These are phyloP conservation scores for Stereocaulon alpinum DNA, from an alignment of 495 filamentous ascomycete species.

Conservation along the genomic window DNA sequence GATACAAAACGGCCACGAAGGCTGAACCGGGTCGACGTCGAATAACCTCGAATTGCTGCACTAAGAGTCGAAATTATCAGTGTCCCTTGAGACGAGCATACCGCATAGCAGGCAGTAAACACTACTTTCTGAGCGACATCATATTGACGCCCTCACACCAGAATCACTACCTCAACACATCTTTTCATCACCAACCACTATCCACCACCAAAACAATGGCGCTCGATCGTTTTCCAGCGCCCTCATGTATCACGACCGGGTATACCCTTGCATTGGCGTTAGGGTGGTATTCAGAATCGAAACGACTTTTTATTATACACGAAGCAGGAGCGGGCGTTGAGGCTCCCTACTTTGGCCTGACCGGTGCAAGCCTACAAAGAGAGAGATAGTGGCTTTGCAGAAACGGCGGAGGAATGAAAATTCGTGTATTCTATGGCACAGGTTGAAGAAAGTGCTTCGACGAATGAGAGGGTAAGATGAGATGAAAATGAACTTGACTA, in stretches of 20 bases:
- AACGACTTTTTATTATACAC: too few relatives aligned
- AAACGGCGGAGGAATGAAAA: too few relatives aligned
- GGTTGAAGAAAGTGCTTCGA: too few relatives aligned
- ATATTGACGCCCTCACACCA: not conserved
- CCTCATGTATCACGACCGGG: constrained; percentile 5
- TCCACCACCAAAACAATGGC: not conserved
- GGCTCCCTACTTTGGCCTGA: too few relatives aligned
- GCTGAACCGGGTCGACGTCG: not conserved
- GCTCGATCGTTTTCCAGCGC: too few relatives aligned
- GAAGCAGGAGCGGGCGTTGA: too few relatives aligned
- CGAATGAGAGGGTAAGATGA: too few relatives aligned
- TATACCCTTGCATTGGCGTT: constrained; percentile 5
- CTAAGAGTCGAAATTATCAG: not conserved
- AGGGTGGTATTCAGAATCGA: not conserved
- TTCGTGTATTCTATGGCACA: too few relatives aligned
- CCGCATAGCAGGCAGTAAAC: too few relatives aligned
- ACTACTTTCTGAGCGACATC: not conserved
- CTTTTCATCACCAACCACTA: not conserved
- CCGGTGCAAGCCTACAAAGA: too few relatives aligned
- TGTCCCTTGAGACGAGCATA: not conserved
- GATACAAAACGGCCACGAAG: not conserved
- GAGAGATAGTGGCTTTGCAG: too few relatives aligned
- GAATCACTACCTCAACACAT: not conserved
- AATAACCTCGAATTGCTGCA: not conserved
- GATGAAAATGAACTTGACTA: too few relatives aligned